Base-by-base conservation (phyloP, 805 yeast genomes). In the Myxozyma neglecta region DNA sequence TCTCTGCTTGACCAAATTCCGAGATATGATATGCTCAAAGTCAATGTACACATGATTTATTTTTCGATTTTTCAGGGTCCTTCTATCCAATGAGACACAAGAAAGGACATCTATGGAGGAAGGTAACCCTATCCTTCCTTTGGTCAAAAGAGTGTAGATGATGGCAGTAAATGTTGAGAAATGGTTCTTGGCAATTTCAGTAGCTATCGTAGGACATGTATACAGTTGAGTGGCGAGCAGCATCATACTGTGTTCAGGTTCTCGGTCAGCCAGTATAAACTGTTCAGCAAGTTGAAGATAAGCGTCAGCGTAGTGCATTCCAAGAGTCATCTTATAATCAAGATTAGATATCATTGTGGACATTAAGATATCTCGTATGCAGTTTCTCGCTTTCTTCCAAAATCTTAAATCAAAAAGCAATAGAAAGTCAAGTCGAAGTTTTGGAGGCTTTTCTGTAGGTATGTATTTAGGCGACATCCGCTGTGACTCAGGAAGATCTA, bases 171-270 rank as follows among this genome's bases (percentile, higher is more conserved):
- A 81, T 53, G 85, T 79, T 1, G 85, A 78, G 20, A 87, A 74
- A 63, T 86, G 89, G 68, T 85, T 88, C 36, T 77, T 73, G 6
- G 85, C 79, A 32, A 89, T 82, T 34, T 83, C 76, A 3, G 80
- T 81, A 0, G 96, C 86, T 66, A 88, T 86, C 0, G 91, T 83
- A 0, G 97, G 97, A 57, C 96, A 87, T 0, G 97, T 92, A 73
- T 91, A 91, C 24, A 94, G 76, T 74, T 94, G 99, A 0, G 93
- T 85, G 0, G 96, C 85, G 20, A 93, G 75, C 43, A 86, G 83
- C 43, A 86, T 81, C 77, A 92, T 79, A 11, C 93, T 89, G 57
- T 83, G 75, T 68, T 91, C 97, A 0, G 97, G 96, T 70, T 94
- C 98, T 62, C 97, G 80, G 70, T 94, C 99, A 65, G 84, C 77